phyloP scores from a whole-genome alignment of 352 stramenopile genomes.

The Globisporangium uncinulatum region DNA sequence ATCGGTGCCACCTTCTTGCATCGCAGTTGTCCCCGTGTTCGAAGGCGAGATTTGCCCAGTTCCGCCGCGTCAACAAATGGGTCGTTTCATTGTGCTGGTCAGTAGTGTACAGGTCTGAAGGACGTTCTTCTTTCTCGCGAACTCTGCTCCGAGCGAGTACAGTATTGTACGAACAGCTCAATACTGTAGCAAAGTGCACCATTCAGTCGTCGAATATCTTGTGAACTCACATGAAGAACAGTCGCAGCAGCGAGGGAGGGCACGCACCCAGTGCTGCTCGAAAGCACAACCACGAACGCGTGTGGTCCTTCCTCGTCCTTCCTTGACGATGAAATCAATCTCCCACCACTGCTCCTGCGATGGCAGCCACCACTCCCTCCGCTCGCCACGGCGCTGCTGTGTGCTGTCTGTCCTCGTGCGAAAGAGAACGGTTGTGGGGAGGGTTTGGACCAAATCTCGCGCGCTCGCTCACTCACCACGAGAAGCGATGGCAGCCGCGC shows the following conservation, averaged over 20 bases:
- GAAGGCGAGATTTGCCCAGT: not conserved
- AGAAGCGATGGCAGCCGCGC: not conserved
- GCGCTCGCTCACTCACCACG: not conserved
- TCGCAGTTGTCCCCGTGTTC: no score
- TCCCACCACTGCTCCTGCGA: not conserved
- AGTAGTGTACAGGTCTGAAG: not conserved
- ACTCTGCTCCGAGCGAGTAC: not conserved
- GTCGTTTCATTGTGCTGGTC: not conserved
- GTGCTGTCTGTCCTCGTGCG: not conserved
- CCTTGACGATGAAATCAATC: not conserved
- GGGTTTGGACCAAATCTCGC: not conserved
- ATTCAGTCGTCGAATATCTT: no score
- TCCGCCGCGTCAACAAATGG: not conserved
- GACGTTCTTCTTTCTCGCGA: slow-evolving; percentile 1
- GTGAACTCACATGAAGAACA: no score
- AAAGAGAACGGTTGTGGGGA: not conserved
- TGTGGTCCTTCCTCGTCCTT: slow-evolving; percentile 1
- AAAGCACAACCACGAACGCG: not conserved
- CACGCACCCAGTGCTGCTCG: no score
- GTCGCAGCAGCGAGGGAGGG: no score
- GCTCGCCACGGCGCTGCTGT: no score
- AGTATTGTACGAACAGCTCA: not conserved
- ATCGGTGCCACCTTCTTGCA: no score
- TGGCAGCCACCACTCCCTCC: not conserved
- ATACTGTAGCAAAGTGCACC: no score